A percentile compares a stretch with the other conserved stretches of the same genome.
Conservation (phyloP, 108 stramenopile genomes). For the Aurantiochytrium sp. region DNA sequence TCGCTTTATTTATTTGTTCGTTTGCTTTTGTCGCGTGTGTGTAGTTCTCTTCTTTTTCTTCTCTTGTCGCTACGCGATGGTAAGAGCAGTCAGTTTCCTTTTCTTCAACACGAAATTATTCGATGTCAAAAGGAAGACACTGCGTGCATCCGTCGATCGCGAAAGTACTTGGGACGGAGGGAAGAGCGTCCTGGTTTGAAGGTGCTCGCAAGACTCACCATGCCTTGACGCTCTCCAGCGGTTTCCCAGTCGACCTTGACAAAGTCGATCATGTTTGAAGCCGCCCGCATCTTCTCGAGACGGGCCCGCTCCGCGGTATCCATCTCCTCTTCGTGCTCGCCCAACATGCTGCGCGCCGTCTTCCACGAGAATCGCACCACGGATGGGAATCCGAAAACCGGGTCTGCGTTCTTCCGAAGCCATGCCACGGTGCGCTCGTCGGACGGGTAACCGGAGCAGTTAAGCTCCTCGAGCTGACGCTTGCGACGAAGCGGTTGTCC, state of each 20-base stretch:
- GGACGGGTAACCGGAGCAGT: neutral
- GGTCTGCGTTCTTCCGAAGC: neutral
- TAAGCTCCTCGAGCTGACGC: neutral
- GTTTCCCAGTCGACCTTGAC: neutral
- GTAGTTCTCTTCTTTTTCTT: too few species aligned
- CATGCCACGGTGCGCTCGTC: neutral
- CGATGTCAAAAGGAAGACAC: neutral
- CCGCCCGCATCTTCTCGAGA: neutral
- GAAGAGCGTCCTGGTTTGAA: neutral
- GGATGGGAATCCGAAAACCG: neutral
- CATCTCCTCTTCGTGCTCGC: neutral
- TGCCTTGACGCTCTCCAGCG: neutral
- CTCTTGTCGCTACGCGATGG: too few species aligned
- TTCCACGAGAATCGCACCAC: constrained; percentile 10
- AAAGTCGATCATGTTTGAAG: neutral
- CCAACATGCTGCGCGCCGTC: neutral
- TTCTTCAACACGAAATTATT: neutral
- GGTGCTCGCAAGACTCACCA: neutral
- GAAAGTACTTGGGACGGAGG: neutral
- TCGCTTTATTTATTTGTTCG: too few species aligned
- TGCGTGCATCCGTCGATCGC: neutral
- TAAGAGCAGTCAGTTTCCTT: neutral
- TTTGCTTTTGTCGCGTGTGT: too few species aligned
- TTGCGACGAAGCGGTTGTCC: neutral
- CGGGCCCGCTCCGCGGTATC: neutral